Base-by-base conservation (phyloP, 805 yeast genomes). In the Wickerhamiella sergipiensis region DNA sequence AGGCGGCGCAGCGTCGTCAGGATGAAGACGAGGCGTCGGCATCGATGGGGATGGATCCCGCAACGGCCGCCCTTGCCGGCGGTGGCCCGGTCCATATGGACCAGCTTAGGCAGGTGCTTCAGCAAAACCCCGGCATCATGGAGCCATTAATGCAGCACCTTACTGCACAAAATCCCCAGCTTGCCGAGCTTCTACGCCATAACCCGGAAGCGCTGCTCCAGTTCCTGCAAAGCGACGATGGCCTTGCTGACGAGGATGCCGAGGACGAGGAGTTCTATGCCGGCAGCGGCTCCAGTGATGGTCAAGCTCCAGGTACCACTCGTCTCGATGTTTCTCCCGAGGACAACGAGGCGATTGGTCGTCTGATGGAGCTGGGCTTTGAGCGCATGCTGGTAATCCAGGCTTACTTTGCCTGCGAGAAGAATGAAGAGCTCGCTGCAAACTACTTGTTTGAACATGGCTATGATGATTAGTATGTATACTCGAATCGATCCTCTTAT, bases 331-430 rank as follows among this genome's bases (percentile, higher is more conserved):
- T 92, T 52, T 77, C 95, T 7, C 80, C 77, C 51, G 92, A 81
- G 59, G 98, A 92, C 63, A 83, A 84, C 63, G 85, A 75, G 54
- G 95, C 97, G n/a, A 85, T 92, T 57, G 75, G 76, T 55, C 79
- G 98, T 64, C 75, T 92, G 57, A 83, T 95, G 66, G 97, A 85
- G 67, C 74, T 92, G 57, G 98, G 98, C 0, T 92, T 92, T 61
- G 95, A 87, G 58, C 78, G 95, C 58, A 76, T 81, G 58, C 71
- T 83, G 52, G 98, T 85, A 45, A 79, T 88, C 54, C 95, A 89
- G 71, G 95, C 94, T 29, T 92, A 86, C 71, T 81, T 92, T 75
- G 97, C 97, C 43, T 92, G 98, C 68, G 98, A 92, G 63, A 90
- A 88, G 71, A 87, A 92, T 68, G 98, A 92, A 71, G 96, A 90